phyloP scores from a whole-genome alignment of 1,284 basidiomycete genomes.

The Cryptococcus sp. region DNA sequence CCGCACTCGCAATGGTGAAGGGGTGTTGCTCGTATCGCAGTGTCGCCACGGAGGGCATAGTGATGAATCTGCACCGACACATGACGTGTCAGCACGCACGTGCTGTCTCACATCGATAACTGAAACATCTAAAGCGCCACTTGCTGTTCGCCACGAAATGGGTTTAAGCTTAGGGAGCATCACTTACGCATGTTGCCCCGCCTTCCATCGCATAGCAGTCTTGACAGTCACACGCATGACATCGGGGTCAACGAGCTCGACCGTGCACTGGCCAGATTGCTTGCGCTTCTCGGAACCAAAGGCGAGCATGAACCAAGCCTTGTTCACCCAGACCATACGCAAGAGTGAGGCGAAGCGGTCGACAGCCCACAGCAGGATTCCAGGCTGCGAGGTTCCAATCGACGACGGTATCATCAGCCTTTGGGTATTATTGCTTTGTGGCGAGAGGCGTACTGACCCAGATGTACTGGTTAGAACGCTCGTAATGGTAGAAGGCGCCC shows the following conservation, averaged over 20 bases:
- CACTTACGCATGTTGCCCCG: slow-evolving; percentile 59
- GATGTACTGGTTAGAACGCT: slow-evolving; percentile 28
- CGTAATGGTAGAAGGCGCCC: slow-evolving; percentile 39
- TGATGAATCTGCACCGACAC: slow-evolving; percentile 31
- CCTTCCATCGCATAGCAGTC: slow-evolving; percentile 57
- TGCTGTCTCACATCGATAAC: no score
- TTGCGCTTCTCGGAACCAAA: slow-evolving; percentile 15
- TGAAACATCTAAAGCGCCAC: no score
- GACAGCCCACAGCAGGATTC: slow-evolving; percentile 54
- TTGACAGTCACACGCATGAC: slow-evolving; percentile 59
- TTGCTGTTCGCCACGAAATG: no score
- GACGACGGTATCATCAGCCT: no score
- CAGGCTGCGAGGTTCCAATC: slow-evolving; percentile 21
- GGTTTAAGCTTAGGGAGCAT: neutral
- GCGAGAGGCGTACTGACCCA: slow-evolving; percentile 23
- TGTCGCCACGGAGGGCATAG: slow-evolving; percentile 7
- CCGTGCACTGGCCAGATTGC: slow-evolving; percentile 33
- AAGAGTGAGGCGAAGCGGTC: slow-evolving; percentile 62
- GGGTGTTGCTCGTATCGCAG: slow-evolving; percentile 38
- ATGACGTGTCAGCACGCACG: neutral
- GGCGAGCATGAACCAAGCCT: neutral
- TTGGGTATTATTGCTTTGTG: no score
- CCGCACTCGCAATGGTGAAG: slow-evolving; percentile 43
- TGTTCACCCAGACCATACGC: slow-evolving; percentile 60
- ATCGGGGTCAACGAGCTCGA: slow-evolving; percentile 57